Conservation (phyloP, 208 protist species). For the Naegleria lovaniensis region DNA sequence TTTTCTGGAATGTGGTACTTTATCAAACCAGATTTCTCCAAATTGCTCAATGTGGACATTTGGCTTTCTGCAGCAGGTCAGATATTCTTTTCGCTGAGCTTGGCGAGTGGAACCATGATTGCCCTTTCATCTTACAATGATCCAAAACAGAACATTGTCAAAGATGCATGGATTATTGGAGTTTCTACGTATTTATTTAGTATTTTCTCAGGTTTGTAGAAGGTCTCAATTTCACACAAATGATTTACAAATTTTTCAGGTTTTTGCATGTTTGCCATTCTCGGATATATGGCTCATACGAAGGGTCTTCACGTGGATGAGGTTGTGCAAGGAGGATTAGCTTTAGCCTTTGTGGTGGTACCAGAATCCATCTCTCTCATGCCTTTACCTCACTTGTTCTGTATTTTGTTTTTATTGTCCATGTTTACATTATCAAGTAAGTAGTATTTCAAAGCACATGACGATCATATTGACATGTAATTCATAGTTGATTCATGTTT, state of each 20-base stretch:
- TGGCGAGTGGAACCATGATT: not conserved
- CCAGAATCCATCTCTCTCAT: not conserved
- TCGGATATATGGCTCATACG: slow-evolving; percentile 17
- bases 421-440: not conserved
- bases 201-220: not conserved
- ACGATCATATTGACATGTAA: too few species aligned
- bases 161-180: slow-evolving; percentile 14
- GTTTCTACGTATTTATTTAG: not conserved
- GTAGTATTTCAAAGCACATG: too few species aligned
- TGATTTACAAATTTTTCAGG: too few species aligned
- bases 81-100: not conserved
- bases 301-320: not conserved
- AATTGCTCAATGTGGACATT: not conserved
- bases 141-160: slow-evolving; percentile 8
- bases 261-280: slow-evolving; percentile 15
- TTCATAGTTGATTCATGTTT: not conserved
- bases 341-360: not conserved
- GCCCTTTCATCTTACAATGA: not conserved
- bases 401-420: not conserved
- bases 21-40: slow-evolving; percentile 16
- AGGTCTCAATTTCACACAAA: not conserved
- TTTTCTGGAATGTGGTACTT: not conserved
- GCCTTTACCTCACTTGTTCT: not conserved
- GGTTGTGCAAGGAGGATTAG: not conserved
- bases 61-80: slow-evolving; percentile 17